Evolutionary conservation across 495 filamentous ascomycete genomes (phyloP), one percentile per base, ranked within the genome.

Genomic region (Thermothielavioides terrestris): DNA sequence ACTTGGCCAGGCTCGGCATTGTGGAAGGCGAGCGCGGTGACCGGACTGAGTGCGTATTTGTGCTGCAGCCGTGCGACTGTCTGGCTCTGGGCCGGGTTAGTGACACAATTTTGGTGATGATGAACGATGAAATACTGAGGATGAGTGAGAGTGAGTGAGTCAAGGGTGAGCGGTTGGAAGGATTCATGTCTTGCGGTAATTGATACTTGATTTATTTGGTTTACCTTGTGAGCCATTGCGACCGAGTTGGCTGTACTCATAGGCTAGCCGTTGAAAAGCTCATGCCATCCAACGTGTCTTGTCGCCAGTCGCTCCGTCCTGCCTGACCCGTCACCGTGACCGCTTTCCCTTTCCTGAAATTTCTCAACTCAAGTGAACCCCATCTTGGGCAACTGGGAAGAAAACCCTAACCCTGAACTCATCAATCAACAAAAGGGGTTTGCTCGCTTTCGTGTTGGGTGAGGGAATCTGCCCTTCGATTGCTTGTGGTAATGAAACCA

Each of bases 1-100:
- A 69, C 49, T 52, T 62, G 49, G 31, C 56, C 64, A 23, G 61
- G 50, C 2, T 31, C 52, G 34, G 56, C 52, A 6, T 53, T 45
- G 52, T 64, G 68, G 40, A 80, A 75, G 20, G 72, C 74, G 14
- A 85, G 60, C 0, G 79, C 79, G 17, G 81, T 83, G 45, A 85
- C 71, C 22, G 81, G 80, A 45, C 58, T 72, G 7, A 79, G 61
- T n/a, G 68, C 54, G 43, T 64, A 61, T 35, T 63, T 63, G 42
- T 65, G 56, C 20, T 40, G 64, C 31, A 74, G 56, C 34, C 38
- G 41, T 38, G 18, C 12, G 10, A 45, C 10, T 26, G 49, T 15
- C 28, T 11, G 49, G 49, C 40, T 26, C 46, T 55, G 26, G 9
- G 28, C 35, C 6, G 40, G 45, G 46, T 50, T 44, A 51, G 49